Conservation (phyloP, 129 eudicot species). For the Flaveria brownii region DNA sequence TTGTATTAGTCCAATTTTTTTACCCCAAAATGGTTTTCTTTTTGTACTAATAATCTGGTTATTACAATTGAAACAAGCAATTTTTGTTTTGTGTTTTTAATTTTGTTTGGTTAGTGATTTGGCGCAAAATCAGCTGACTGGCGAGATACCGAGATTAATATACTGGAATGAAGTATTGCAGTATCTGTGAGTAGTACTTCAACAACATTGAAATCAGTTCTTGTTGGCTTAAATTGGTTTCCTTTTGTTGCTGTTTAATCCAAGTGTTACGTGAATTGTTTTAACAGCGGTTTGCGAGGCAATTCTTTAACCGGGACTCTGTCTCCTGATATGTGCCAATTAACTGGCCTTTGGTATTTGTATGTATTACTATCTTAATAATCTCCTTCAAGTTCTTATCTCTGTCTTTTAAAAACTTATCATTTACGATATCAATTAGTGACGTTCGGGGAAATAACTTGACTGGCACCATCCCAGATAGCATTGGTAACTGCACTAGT, state of each 20-base stretch:
- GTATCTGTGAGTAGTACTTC: conserved; percentile 63
- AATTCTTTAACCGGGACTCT: conserved; percentile 70
- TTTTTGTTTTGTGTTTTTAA: neutral
- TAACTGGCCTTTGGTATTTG: conserved; percentile 95
- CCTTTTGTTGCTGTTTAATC: neutral
- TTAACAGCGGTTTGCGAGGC: conserved; percentile 66
- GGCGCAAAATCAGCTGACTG: conserved; percentile 70
- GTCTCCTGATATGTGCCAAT: conserved; percentile 89
- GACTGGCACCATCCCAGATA: conserved; percentile 77
- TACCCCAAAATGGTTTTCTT: neutral
- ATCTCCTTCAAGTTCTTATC: neutral
- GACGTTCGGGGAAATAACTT: conserved; percentile 76
- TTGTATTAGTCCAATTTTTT: neutral
- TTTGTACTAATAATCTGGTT: neutral
- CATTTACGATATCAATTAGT: conserved; percentile 28
- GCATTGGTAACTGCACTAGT: conserved; percentile 88
- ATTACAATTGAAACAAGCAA: neutral
- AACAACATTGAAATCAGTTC: neutral
- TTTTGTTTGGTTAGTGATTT: conserved; percentile 53
- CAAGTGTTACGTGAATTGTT: neutral
- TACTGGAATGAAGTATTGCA: conserved; percentile 93
- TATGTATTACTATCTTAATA: conserved; percentile 33
- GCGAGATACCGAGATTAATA: conserved; percentile 80
- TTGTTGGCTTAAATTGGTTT: neutral
- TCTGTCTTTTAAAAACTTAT: neutral